These are phyloP conservation scores for Stagonosporopsis tanaceti DNA, from an alignment of 2,329 filamentous ascomycete species.

Conservation along the genomic window DNA sequence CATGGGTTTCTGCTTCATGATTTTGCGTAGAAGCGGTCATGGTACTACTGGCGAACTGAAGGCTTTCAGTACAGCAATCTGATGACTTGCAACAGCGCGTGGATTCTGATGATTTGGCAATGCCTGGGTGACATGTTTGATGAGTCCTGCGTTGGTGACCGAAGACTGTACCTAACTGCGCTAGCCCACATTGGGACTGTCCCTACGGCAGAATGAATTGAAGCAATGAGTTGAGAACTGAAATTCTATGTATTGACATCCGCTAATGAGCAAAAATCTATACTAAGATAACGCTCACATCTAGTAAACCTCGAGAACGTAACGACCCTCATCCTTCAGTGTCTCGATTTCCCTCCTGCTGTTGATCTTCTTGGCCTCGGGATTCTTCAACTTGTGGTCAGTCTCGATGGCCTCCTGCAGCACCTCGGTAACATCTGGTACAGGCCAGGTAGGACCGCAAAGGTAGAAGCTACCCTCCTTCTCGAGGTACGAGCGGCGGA, in stretches of 20 bases:
- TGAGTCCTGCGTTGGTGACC: too few relatives aligned
- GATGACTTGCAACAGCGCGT: too few relatives aligned
- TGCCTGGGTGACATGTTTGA: too few relatives aligned
- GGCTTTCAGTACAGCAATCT: too few relatives aligned
- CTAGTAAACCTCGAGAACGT: slow-evolving; percentile 97
- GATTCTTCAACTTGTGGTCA: slow-evolving; percentile 70
- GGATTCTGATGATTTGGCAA: too few relatives aligned
- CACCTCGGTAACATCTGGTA: slow-evolving; percentile 94
- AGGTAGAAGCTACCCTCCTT: slow-evolving; percentile 95
- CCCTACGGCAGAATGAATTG: too few relatives aligned
- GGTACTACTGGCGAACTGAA: too few relatives aligned
- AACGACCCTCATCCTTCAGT: slow-evolving; percentile 92
- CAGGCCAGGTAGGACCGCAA: slow-evolving; percentile 97
- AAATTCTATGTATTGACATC: slow-evolving; percentile 4
- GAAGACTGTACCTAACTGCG: too few relatives aligned
- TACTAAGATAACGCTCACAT: background rate
- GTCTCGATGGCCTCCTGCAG: slow-evolving; percentile 87
- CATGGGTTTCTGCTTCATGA: too few relatives aligned
- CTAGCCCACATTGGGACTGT: too few relatives aligned
- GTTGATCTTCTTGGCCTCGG: slow-evolving; percentile 76
- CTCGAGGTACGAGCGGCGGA: slow-evolving; percentile 84
- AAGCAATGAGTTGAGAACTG: background rate
- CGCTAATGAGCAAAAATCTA: slow-evolving; percentile 6
- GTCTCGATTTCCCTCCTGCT: slow-evolving; percentile 91
- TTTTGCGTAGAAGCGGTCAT: too few relatives aligned